Evolutionary conservation across 75 land plant species (phyloP).

Genomic region (Cryptomeria japonica): DNA sequence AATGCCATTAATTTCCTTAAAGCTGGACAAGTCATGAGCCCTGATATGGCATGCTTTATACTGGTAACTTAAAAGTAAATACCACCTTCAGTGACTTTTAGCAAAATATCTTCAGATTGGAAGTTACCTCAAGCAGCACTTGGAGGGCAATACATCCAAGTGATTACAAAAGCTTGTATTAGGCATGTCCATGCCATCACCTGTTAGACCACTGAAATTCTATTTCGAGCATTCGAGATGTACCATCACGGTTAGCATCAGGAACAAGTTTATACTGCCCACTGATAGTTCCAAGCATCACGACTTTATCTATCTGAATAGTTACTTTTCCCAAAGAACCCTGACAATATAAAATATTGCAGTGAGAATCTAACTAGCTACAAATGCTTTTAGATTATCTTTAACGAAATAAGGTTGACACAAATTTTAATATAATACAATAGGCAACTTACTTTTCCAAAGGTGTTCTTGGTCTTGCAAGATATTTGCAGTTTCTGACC

Average conservation of each 20-base stretch:
- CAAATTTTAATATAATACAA: conserved; percentile 5
- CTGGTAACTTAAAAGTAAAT: neutral
- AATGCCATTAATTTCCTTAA: neutral
- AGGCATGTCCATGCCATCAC: conserved; percentile 23
- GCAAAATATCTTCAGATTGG: neutral
- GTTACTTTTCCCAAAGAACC: conserved; percentile 86
- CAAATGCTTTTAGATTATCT: neutral
- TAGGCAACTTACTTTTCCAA: conserved; percentile 72
- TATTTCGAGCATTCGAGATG: conserved; percentile 75
- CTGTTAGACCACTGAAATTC: conserved; percentile 93
- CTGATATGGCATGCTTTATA: conserved; percentile 3
- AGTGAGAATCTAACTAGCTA: neutral
- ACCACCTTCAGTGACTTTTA: neutral
- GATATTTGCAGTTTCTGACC: conserved; percentile 93
- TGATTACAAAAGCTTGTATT: neutral
- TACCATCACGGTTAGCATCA: conserved; percentile 68
- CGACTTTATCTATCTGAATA: conserved; percentile 94
- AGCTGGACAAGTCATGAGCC: neutral
- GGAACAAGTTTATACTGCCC: conserved; percentile 75
- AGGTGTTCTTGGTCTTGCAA: conserved; percentile 92
- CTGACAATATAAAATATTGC: conserved; percentile 37
- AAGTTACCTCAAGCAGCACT: neutral
- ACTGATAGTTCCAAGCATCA: conserved; percentile 80
- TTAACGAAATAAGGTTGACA: neutral
- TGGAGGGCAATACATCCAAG: neutral